Conservation (phyloP, 192 early-diverging fungal genomes). For the Borealophlyctis nickersoniae region DNA sequence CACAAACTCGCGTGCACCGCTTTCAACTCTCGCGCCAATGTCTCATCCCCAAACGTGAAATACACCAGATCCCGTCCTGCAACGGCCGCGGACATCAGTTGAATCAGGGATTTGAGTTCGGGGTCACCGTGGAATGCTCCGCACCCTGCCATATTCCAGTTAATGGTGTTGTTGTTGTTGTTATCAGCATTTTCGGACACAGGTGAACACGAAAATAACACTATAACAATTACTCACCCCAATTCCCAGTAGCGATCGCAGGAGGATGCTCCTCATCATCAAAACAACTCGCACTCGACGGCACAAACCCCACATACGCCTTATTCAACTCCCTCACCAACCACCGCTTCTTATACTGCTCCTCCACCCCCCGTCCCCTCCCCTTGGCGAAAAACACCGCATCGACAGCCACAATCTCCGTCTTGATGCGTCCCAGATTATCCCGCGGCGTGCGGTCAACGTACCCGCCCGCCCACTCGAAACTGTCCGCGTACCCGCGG, state of each 20-base stretch:
- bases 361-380: conserved; percentile 1
- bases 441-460: conserved; percentile 25
- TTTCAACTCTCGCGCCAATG: conserved; percentile 20
- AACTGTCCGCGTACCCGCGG: conserved; percentile 39
- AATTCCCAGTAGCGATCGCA: conserved; percentile 31
- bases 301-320: conserved; percentile 43
- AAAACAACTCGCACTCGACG: conserved; percentile 1
- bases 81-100: conserved; percentile 39
- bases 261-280: neutral
- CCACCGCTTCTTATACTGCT: conserved; percentile 17
- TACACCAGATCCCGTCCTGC: conserved; percentile 34
- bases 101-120: conserved; percentile 45
- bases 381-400: conserved; percentile 27
- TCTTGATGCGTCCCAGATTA: conserved; percentile 20
- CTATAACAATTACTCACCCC: conserved; percentile 17
- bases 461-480: conserved; percentile 28
- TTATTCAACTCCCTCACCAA: conserved; percentile 45
- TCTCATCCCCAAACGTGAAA: conserved; percentile 47
- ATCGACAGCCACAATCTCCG: conserved; percentile 42
- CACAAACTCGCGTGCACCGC: neutral
- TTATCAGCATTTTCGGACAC: too few species aligned
- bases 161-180: too few species aligned
- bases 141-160: conserved; percentile 31
- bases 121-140: conserved; percentile 49
- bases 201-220: too few species aligned